These are phyloP conservation scores for Serpula lacrymans DNA, from an alignment of 768 basidiomycete genomes.

Conservation along the genomic window DNA sequence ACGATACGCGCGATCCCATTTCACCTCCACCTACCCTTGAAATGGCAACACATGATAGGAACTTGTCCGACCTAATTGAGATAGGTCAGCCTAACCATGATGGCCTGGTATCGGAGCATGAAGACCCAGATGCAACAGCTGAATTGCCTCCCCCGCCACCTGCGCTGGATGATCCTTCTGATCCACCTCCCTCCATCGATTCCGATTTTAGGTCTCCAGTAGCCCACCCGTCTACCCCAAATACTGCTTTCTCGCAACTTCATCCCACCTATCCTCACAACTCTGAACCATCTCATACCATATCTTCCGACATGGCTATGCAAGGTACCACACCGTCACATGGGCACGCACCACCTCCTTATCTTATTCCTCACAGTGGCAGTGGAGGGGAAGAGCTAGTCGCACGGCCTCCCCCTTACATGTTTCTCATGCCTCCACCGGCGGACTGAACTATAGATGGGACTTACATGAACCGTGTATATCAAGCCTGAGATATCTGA, in stretches of 20 bases:
- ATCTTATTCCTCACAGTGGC: constrained; percentile 53
- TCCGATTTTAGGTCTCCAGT: constrained; percentile 57
- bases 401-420: constrained; percentile 58
- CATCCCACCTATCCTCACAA: constrained; percentile 25
- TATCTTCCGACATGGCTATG: too few relatives aligned
- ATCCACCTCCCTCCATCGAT: constrained; percentile 87
- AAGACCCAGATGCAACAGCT: constrained; percentile 30
- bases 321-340: too few relatives aligned
- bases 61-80: constrained; percentile 64
- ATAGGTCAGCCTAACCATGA: constrained; percentile 57
- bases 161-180: constrained; percentile 81
- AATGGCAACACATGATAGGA: constrained; percentile 67
- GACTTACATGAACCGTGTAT: too few relatives aligned
- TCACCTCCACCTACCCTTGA: constrained; percentile 78
- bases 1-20: constrained; percentile 56
- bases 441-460: too few relatives aligned
- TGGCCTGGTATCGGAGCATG: constrained; percentile 54
- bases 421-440: constrained; percentile 42
- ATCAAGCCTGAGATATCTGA: too few relatives aligned
- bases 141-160: constrained; percentile 72
- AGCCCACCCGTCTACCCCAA: constrained; percentile 23
- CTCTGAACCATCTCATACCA: constrained; percentile 29
- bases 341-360: constrained; percentile 75
- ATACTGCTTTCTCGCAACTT: constrained; percentile 31
- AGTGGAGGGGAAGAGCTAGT: constrained; percentile 49